phyloP scores from a whole-genome alignment of 1,139 yeast species.

The Debaryomyces nepalensis region DNA sequence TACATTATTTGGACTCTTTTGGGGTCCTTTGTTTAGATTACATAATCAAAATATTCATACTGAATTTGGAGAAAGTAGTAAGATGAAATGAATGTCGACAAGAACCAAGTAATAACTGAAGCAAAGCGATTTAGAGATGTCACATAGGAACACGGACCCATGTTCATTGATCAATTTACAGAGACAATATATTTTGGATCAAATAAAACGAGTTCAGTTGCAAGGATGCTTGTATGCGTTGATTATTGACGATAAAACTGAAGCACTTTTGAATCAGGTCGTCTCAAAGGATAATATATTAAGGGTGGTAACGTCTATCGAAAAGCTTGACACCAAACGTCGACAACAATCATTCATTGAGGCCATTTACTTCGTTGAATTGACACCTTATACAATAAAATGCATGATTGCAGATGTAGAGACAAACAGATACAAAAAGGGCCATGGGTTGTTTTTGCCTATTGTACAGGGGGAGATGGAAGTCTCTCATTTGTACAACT shows the following conservation, averaged over 20 bases:
- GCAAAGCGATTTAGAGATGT: slow-evolving; percentile 11
- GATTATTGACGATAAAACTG: slow-evolving; percentile 44
- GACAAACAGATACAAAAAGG: slow-evolving; percentile 41
- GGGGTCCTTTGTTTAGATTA: slow-evolving; percentile 4
- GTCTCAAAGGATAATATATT: slow-evolving; percentile 43
- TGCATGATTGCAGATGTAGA: slow-evolving; percentile 50
- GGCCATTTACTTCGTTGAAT: slow-evolving; percentile 48
- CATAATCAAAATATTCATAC: slow-evolving; percentile 3
- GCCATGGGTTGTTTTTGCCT: slow-evolving; percentile 45
- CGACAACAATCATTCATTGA: slow-evolving; percentile 43
- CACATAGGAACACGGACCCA: slow-evolving; percentile 32
- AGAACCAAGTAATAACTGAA: neutral
- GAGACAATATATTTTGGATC: slow-evolving; percentile 38
- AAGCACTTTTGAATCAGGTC: slow-evolving; percentile 39
- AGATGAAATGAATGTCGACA: neutral
- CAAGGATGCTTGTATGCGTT: slow-evolving; percentile 44
- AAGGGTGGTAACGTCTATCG: slow-evolving; percentile 48
- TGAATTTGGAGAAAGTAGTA: slow-evolving; percentile 6
- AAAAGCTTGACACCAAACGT: slow-evolving; percentile 41
- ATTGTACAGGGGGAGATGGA: slow-evolving; percentile 30
- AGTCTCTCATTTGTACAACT: slow-evolving; percentile 30
- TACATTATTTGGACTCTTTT: neutral
- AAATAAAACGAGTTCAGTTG: slow-evolving; percentile 38
- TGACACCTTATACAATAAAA: slow-evolving; percentile 42
- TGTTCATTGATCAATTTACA: slow-evolving; percentile 41